These are phyloP conservation scores for Pontederia paniculata DNA, from an alignment of 176 grass and related monocot species.

Conservation along the genomic window DNA sequence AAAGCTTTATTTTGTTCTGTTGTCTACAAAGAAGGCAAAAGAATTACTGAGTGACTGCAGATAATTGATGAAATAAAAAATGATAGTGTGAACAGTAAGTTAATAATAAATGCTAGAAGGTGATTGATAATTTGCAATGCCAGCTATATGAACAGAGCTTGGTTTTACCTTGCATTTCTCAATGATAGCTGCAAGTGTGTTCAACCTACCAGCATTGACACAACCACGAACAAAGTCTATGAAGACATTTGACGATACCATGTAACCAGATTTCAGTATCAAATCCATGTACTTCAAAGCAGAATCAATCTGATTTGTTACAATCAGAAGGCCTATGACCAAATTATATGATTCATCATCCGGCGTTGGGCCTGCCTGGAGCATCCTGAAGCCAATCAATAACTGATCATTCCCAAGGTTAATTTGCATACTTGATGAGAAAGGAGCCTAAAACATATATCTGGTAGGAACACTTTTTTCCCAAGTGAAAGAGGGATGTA, in stretches of 20 bases:
- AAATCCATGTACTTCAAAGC: conserved; percentile 61
- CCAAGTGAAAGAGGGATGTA: no score
- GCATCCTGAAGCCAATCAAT: conserved; percentile 81
- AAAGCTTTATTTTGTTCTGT: conserved; percentile 72
- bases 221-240: conserved; percentile 42
- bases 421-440: not conserved
- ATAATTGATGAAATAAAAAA: not conserved
- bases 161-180: conserved; percentile 84
- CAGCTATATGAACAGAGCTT: not conserved
- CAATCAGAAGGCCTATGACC: conserved; percentile 58
- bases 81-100: no score
- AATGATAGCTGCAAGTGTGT: conserved; percentile 56
- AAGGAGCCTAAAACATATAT: no score
- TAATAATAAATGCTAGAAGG: no score
- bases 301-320: conserved; percentile 44
- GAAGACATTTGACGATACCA: conserved; percentile 43
- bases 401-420: conserved; percentile 29
- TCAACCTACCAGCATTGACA: conserved; percentile 51
- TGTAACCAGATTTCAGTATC: conserved; percentile 56
- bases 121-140: not conserved
- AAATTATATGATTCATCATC: conserved; percentile 88
- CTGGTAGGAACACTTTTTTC: no score
- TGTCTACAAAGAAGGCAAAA: conserved; percentile 23
- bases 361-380: conserved; percentile 60
- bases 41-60: not conserved